Conservation (phyloP, 208 protist species). For the Naegleria fowleri region DNA sequence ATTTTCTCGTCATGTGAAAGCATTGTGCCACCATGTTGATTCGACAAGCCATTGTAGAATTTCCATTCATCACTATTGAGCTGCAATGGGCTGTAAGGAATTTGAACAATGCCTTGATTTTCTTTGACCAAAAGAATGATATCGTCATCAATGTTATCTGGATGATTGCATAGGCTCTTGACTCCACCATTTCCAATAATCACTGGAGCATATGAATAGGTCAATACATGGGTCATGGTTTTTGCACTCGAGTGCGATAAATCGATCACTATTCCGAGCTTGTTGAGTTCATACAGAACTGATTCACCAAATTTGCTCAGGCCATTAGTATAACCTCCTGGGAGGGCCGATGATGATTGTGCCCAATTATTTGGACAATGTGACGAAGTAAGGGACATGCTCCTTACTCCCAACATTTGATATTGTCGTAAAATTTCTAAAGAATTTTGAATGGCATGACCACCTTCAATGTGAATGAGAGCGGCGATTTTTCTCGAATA, state of each 20-base stretch:
- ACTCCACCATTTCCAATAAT: neutral
- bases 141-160: neutral
- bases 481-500: neutral
- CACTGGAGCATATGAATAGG: neutral
- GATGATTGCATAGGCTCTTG: neutral
- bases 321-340: neutral
- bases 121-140: neutral
- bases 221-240: neutral
- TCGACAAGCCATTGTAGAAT: neutral
- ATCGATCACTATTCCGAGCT: neutral
- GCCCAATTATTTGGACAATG: neutral
- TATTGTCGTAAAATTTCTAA: neutral
- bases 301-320: neutral
- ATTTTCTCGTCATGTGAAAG: neutral
- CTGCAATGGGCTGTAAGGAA: neutral
- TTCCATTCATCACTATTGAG: neutral
- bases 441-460: neutral
- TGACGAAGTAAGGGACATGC: neutral
- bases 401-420: neutral
- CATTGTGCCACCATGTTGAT: neutral
- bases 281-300: neutral
- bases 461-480: neutral
- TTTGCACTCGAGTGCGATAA: neutral
- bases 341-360: neutral
- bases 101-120: neutral